Evolutionary conservation across 2,329 filamentous ascomycete species (phyloP), one percentile per base, ranked within the genome.

Genomic region (Monosporascus sp.): DNA sequence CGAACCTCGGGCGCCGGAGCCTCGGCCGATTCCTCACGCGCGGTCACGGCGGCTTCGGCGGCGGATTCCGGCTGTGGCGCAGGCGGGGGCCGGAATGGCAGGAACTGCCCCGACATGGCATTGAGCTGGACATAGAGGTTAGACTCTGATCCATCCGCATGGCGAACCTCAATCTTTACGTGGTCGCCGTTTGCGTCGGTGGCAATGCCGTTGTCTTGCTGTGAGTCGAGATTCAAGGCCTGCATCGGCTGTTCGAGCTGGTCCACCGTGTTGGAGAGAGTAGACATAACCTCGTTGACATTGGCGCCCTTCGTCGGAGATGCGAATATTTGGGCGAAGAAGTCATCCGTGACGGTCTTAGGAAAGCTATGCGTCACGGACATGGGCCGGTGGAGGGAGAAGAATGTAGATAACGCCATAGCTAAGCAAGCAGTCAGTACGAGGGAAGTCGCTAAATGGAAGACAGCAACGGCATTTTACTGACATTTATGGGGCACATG

Each of bases 351-450:
- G 46, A 91, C 81, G 20, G 81, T 77, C 63, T 83, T 85, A 52
- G 88, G 94, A 66, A 96, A 86, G 61, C 87, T 86, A 63, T 87
- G 86, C 49, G 87, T 91, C 60, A 97, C 84, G 52, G 91, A 96
- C 66, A 99, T 93, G 46, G 94, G 94, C 57, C 94, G 86, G 74
- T 99, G 91, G 61, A 96, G 87, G 58, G 92, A 95, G 78, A 97
- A 97, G 80, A 99, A 97, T 56, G 88, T 88, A 7, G 93, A 94
- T 46, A 96, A 79, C 59, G 88, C 87, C 56, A 97, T 81, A 66
- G 95, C 94, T 97, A 61, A 49, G 51, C 19, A 41, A 22, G 48
- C 54, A 66, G 61, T 67, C 58, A 59, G 59, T 40, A 52, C 22
- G 45, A 7, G 46, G 20, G 7, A 22, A 50, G 36, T 50, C 54